Evolutionary conservation across 352 stramenopile species (phyloP).

Genomic region (Plasmopara viticola): DNA sequence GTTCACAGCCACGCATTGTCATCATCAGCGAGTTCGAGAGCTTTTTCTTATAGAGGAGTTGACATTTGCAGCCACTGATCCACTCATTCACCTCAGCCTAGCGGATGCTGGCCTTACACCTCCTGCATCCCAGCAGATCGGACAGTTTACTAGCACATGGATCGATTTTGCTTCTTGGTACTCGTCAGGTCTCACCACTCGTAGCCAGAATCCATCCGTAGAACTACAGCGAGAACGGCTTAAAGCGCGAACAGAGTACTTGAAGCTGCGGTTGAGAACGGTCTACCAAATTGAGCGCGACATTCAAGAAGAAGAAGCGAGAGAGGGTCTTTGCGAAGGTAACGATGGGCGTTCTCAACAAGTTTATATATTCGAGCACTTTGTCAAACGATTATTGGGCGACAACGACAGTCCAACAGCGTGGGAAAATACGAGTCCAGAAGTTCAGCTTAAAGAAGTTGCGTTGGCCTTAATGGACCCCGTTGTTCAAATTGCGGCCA

Average conservation of each 20-base stretch:
- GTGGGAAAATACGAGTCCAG: slow-evolving; percentile 36
- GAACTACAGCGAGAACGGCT: slow-evolving; percentile 26
- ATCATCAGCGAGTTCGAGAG: slow-evolving; percentile 43
- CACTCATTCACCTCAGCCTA: slow-evolving; percentile 33
- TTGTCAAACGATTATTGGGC: slow-evolving; percentile 19
- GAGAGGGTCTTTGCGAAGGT: slow-evolving; percentile 15
- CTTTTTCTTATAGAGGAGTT: slow-evolving; percentile 57
- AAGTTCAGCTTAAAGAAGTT: slow-evolving; percentile 44
- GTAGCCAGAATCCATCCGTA: slow-evolving; percentile 17
- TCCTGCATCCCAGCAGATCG: slow-evolving; percentile 22
- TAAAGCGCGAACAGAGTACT: slow-evolving; percentile 30
- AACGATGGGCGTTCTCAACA: slow-evolving; percentile 9
- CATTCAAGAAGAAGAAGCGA: slow-evolving; percentile 24
- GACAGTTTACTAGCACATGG: slow-evolving; percentile 22
- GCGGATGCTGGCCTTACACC: slow-evolving; percentile 23
- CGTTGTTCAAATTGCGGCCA: slow-evolving; percentile 49
- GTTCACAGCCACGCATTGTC: slow-evolving; percentile 38
- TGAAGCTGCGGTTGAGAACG: slow-evolving; percentile 28
- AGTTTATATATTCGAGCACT: slow-evolving; percentile 54
- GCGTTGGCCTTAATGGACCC: slow-evolving; percentile 49
- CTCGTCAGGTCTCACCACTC: slow-evolving; percentile 23
- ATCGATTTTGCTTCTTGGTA: slow-evolving; percentile 55
- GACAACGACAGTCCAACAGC: slow-evolving; percentile 28
- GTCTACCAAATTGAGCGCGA: slow-evolving; percentile 27
- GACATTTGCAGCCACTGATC: slow-evolving; percentile 39